A percentile compares a stretch with the other conserved stretches of the same genome.
Evolutionary conservation across 2,329 filamentous ascomycete species (phyloP).

Genomic region (Cordyceps farinosa): DNA sequence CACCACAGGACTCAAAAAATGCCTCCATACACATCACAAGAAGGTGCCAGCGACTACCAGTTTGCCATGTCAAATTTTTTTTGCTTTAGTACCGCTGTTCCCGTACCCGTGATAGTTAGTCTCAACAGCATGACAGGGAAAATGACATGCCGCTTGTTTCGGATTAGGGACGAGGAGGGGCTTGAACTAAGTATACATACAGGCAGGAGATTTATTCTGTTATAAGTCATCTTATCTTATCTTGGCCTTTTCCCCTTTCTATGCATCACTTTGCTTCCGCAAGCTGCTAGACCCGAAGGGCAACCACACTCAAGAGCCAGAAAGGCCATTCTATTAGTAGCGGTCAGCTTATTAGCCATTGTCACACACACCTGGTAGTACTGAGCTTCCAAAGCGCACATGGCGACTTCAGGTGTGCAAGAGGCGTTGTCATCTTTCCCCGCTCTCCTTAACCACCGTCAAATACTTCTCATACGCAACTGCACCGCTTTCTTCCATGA

Average conservation of each 20-base stretch:
- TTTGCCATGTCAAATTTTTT: not conserved
- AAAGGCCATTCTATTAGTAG: not conserved
- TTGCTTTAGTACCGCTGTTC: not conserved
- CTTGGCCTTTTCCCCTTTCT: not conserved
- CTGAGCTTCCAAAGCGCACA: not conserved
- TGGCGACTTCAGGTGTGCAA: not conserved
- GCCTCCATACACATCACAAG: not conserved
- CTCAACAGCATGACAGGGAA: not conserved
- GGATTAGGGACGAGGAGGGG: conserved; percentile 3
- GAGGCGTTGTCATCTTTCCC: not conserved
- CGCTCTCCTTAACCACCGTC: not conserved
- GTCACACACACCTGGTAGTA: not conserved
- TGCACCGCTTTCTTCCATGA: not conserved
- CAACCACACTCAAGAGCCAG: not conserved
- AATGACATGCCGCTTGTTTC: conserved; percentile 13
- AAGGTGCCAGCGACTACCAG: not conserved
- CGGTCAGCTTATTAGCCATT: not conserved
- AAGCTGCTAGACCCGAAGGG: not conserved
- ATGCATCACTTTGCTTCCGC: not conserved
- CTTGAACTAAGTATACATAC: not conserved
- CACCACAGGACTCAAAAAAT: not conserved
- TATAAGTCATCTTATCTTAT: not conserved
- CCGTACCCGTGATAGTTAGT: not conserved
- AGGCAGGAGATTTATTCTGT: not conserved
- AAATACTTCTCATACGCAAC: not conserved